Conservation (phyloP, 352 stramenopile species). For the Globisporangium paroecandrum region DNA sequence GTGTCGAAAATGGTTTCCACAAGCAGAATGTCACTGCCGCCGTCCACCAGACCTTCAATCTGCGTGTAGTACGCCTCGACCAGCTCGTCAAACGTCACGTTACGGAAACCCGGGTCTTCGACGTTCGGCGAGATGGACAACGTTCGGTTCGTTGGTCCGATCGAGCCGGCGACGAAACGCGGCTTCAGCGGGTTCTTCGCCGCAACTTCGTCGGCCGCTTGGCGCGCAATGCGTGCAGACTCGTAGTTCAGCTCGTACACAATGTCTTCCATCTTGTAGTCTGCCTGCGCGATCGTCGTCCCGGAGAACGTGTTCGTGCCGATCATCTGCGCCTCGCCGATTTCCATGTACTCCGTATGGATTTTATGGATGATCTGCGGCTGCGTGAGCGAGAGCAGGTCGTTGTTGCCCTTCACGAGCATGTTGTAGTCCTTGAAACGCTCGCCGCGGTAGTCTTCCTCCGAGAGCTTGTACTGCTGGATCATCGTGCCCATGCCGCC, state of each 20-base stretch:
- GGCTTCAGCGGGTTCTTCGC: conserved; percentile 88
- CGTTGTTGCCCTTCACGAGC: conserved; percentile 97
- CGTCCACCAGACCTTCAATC: conserved; percentile 92
- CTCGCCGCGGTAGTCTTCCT: conserved; percentile 95
- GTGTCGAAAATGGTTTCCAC: conserved; percentile 99
- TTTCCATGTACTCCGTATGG: conserved; percentile 94
- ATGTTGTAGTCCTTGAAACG: conserved; percentile 90
- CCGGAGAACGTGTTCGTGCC: conserved; percentile 97
- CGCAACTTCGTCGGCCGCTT: conserved; percentile 93
- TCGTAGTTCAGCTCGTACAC: conserved; percentile 96
- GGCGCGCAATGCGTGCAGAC: conserved; percentile 86
- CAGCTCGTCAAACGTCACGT: conserved; percentile 97
- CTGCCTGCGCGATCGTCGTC: conserved; percentile 94
- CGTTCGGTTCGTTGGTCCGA: conserved; percentile 96
- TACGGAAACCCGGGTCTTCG: conserved; percentile 90
- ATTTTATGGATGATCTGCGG: conserved; percentile 94
- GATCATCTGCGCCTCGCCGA: conserved; percentile 92
- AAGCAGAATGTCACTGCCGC: conserved; percentile 94
- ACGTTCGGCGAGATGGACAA: conserved; percentile 95
- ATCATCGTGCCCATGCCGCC: conserved; percentile 99
- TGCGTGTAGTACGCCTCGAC: conserved; percentile 96
- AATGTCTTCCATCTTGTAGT: conserved; percentile 96
- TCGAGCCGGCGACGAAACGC: conserved; percentile 94
- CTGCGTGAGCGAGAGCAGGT: conserved; percentile 95
- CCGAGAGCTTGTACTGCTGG: conserved; percentile 89